Base-by-base conservation (phyloP, 2,329 filamentous ascomycete genomes). In the Didymella arachidicola region DNA sequence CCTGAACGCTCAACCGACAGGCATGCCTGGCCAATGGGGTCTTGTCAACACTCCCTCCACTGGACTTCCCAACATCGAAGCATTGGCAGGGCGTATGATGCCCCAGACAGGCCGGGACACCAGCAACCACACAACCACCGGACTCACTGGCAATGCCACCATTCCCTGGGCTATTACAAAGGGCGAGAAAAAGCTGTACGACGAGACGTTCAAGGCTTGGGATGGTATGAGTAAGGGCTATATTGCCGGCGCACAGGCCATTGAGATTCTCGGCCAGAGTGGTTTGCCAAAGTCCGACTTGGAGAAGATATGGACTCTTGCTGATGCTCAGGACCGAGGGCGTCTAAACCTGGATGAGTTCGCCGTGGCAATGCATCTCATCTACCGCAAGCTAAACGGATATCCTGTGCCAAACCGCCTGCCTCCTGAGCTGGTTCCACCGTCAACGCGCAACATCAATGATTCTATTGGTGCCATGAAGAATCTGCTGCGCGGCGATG, bases 141-240 rank as follows among this genome's bases (percentile, higher is more conserved):
- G 94, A 5, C 84, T 99, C 10, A 89, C 92, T 63, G 95, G 95
- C 51, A 98, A 96, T 79, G 95, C 95, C 0, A 94, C 92, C 7
- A 94, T 99, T 71, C 95, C 95, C 0, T 99, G 95, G 95, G 93
- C 95, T 16, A 95, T 99, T 60, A 99, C 95, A 4, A 99, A 99
- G 77, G 93, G 97, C 63, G 95, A 99, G 78, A 99, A 99, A 83
- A 94, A 91, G 61, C 90, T 96, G 63, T 99, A 99, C 68, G 95
- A 99, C 77, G 86, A 92, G 60, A 86, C 98, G 32, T 99, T 99
- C 83, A 91, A 89, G 64, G 93, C 93, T 5, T 99, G 95, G 95
- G 95, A 99, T 79, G 95, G 95, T 2, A 87, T 99, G 63, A 87
- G 88, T 63, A 97, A 96, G 77, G 95, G 95, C 0, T 97, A 89